Conservation (phyloP, 768 basidiomycete species). For the Boletus pseudopeckii region DNA sequence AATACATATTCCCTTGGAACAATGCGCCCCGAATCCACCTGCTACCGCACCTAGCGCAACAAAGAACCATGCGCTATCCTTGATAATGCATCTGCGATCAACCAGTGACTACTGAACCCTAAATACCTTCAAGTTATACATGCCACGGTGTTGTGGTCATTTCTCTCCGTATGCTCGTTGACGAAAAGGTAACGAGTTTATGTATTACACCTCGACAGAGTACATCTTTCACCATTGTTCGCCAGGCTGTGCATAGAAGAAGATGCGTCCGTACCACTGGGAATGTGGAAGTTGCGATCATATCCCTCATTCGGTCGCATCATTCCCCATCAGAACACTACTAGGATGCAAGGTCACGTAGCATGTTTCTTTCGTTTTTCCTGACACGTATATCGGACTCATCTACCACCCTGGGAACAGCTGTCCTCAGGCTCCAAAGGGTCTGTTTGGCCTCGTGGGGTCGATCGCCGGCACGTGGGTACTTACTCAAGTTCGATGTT, state of each 20-base stretch:
- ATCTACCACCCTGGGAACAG: neutral
- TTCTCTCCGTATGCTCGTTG: neutral
- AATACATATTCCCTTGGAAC: neutral
- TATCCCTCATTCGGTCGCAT: neutral
- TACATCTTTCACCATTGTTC: neutral
- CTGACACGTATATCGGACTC: neutral
- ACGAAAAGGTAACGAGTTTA: too few species aligned
- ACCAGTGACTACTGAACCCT: too few species aligned
- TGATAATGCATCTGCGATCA: neutral
- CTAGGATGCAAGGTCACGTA: neutral
- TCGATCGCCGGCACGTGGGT: neutral
- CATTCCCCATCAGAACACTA: neutral
- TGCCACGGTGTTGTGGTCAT: neutral
- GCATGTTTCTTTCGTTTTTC: neutral
- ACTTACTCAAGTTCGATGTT: neutral
- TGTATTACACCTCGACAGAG: neutral
- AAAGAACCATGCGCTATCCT: neutral
- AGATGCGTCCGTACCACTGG: too few species aligned
- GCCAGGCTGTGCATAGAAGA: too few species aligned
- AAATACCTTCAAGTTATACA: neutral
- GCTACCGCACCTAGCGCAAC: neutral
- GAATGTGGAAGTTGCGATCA: neutral
- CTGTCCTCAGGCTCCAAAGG: neutral
- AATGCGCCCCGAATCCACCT: too few species aligned
- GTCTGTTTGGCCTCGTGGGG: neutral